A percentile compares a stretch with the other conserved stretches of the same genome.
Conservation (phyloP, 345 rosid genomes). For the Camelina sativa region DNA sequence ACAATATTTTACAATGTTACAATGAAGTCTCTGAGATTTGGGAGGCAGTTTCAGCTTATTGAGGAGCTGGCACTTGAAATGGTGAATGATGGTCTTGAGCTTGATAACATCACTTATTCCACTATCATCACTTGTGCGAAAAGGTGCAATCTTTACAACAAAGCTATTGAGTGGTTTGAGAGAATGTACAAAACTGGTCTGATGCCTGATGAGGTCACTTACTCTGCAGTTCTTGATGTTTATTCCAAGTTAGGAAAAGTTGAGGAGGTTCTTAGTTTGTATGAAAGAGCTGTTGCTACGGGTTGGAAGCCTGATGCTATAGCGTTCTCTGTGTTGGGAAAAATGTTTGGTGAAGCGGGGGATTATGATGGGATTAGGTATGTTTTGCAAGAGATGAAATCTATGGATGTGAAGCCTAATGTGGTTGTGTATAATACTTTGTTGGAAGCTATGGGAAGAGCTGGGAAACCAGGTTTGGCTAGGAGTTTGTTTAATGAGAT, state of each 20-base stretch:
- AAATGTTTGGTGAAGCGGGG: conserved; percentile 91
- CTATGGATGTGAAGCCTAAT: conserved; percentile 79
- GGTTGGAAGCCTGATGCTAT: conserved; percentile 91
- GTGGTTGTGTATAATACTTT: conserved; percentile 81
- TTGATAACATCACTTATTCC: conserved; percentile 93
- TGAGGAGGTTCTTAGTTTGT: conserved; percentile 84
- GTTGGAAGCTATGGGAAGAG: conserved; percentile 90
- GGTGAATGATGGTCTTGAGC: conserved; percentile 72
- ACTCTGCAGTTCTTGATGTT: conserved; percentile 81
- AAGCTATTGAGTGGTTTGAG: conserved; percentile 95
- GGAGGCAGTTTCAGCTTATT: conserved; percentile 79
- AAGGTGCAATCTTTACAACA: conserved; percentile 66
- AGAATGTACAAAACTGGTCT: conserved; percentile 87
- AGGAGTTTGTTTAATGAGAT: conserved; percentile 80
- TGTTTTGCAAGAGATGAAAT: conserved; percentile 83
- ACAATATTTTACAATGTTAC: conserved; percentile 79
- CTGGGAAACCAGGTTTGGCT: conserved; percentile 88
- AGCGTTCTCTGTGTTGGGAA: conserved; percentile 79
- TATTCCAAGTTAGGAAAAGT: conserved; percentile 81
- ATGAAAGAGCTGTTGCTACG: conserved; percentile 89
- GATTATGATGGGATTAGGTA: conserved; percentile 95
- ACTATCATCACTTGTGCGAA: conserved; percentile 92
- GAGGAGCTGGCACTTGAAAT: conserved; percentile 86
- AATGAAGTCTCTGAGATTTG: conserved; percentile 86
- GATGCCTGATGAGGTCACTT: conserved; percentile 97